Percentiles rank a stretch among this genome's conserved stretches.
phyloP scores from a whole-genome alignment of 2,329 filamentous ascomycete genomes.

The Diaporthe amygdali region DNA sequence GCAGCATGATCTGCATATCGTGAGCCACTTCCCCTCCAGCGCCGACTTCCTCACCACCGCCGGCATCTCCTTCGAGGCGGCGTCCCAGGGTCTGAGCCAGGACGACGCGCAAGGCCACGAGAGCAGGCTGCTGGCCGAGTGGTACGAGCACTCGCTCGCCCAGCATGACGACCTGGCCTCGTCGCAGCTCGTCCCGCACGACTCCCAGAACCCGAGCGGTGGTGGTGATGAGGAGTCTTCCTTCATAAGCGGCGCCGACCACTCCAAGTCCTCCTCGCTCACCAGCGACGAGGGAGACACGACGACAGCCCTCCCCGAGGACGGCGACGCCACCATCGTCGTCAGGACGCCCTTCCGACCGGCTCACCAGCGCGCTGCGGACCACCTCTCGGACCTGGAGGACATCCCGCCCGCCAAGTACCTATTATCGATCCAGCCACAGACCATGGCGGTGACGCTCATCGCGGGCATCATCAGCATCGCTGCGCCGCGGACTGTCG shows the following conservation, averaged over 20 bases:
- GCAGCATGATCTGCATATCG: constrained; percentile 41
- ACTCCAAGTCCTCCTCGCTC: not conserved
- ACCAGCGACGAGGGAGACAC: constrained; percentile 17
- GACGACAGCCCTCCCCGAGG: constrained; percentile 33
- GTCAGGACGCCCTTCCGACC: constrained; percentile 28
- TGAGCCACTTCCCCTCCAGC: constrained; percentile 35
- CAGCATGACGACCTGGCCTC: constrained; percentile 70
- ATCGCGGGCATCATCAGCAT: constrained; percentile 81
- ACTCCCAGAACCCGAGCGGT: not conserved
- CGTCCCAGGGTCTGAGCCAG: constrained; percentile 20
- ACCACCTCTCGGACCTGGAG: constrained; percentile 66
- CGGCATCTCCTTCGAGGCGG: constrained; percentile 40
- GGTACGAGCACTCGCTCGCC: constrained; percentile 80
- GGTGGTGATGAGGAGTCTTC: constrained; percentile 38
- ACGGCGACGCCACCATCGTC: constrained; percentile 24
- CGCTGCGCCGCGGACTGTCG: constrained; percentile 69
- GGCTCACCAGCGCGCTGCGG: constrained; percentile 37
- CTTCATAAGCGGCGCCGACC: constrained; percentile 40
- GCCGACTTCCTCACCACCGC: constrained; percentile 55
- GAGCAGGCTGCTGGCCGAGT: constrained; percentile 58
- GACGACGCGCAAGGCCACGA: constrained; percentile 22
- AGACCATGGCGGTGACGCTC: constrained; percentile 82
- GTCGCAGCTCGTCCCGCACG: constrained; percentile 54
- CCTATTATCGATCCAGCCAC: constrained; percentile 71
- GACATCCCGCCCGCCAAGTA: constrained; percentile 72